These are phyloP conservation scores for Colletotrichum endophyticum DNA, from an alignment of 2,329 filamentous ascomycete genomes.

Conservation along the genomic window DNA sequence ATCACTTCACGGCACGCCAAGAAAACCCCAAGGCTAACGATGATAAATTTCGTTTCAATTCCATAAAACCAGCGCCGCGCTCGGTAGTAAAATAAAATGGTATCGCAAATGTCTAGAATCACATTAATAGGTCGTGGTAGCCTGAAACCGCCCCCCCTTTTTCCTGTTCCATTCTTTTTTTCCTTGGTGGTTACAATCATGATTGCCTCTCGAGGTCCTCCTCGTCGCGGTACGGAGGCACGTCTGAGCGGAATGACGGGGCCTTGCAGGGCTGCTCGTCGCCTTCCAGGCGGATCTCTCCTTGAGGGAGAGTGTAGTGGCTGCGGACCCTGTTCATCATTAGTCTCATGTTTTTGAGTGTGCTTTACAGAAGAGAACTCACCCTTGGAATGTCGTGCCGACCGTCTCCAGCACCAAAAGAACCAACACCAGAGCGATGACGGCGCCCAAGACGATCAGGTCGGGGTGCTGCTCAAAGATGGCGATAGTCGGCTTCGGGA, in stretches of 20 bases:
- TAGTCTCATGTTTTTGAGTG: background rate
- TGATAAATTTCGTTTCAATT: background rate
- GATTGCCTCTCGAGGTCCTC: background rate
- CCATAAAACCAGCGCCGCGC: conserved; percentile 9
- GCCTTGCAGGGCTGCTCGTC: conserved; percentile 8
- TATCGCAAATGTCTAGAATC: conserved; percentile 8
- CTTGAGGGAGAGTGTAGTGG: conserved; percentile 5
- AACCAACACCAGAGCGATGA: conserved; percentile 6
- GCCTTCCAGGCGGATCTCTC: background rate
- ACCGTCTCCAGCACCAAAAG: conserved; percentile 14
- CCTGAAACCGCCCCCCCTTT: background rate
- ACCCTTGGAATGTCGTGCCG: conserved; percentile 16
- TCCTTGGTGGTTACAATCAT: background rate
- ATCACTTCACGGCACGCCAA: background rate
- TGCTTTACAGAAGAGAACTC: background rate
- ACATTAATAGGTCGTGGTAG: background rate
- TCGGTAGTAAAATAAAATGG: conserved; percentile 3
- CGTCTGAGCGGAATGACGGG: conserved; percentile 5
- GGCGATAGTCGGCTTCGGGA: background rate
- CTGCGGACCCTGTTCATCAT: background rate
- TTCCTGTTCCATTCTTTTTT: background rate
- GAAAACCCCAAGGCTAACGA: background rate
- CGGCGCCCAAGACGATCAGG: conserved; percentile 13
- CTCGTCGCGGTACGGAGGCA: background rate
- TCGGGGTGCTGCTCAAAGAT: conserved; percentile 17